These are phyloP conservation scores for Fusarium sp. DNA, from an alignment of 2,329 filamentous ascomycete species.

Conservation along the genomic window DNA sequence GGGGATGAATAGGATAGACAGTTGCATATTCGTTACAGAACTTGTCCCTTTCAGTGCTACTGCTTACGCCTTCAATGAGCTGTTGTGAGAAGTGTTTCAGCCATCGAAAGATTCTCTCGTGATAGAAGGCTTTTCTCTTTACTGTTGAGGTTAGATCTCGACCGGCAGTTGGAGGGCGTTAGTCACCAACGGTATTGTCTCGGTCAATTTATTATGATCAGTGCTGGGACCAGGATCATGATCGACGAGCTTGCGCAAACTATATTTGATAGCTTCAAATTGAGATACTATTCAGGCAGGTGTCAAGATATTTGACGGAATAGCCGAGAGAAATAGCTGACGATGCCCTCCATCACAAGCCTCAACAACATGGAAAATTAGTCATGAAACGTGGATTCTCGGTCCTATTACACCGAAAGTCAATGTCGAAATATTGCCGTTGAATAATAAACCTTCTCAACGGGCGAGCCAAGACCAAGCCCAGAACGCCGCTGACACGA, in stretches of 20 bases:
- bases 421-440: not conserved
- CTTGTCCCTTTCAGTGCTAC: not conserved
- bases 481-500: slow-evolving; percentile 37
- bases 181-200: not conserved
- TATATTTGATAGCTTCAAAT: not conserved
- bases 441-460: not conserved
- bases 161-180: not conserved
- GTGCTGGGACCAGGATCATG: slow-evolving; percentile 16
- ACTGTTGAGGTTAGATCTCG: not conserved
- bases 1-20: not conserved
- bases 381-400: not conserved
- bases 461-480: slow-evolving; percentile 14
- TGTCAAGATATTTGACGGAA: slow-evolving; percentile 10
- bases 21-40: not conserved
- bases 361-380: not conserved
- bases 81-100: not conserved
- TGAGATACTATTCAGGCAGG: slow-evolving; percentile 12
- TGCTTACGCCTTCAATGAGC: not conserved
- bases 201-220: slow-evolving; percentile 7
- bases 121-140: not conserved
- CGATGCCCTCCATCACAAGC: not conserved
- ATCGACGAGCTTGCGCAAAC: slow-evolving; percentile 12
- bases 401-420: slow-evolving; percentile 3
- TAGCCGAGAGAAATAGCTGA: not conserved
- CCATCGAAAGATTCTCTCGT: not conserved